Evolutionary conservation across 192 early-diverging fungal genomes (phyloP).

Genomic region (Chytriomyces confervae): DNA sequence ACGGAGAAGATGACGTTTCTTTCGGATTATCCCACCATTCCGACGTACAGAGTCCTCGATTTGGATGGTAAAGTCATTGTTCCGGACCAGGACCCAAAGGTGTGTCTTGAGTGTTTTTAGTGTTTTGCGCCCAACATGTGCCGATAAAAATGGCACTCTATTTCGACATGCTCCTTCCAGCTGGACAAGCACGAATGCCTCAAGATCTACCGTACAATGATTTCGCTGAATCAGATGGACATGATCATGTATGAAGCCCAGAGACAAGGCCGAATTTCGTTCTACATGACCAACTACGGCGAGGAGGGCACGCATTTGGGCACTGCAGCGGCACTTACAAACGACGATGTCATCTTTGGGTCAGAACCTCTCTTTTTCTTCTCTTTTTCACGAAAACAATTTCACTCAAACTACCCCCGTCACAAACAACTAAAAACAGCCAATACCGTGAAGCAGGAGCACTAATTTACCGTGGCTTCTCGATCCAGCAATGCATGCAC

Average conservation of each 20-base stretch:
- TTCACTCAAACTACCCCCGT: not conserved
- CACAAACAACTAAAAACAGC: not conserved
- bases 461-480: conserved; percentile 93
- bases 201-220: conserved; percentile 90
- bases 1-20: conserved; percentile 54
- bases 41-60: conserved; percentile 95
- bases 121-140: not conserved
- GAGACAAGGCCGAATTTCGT: conserved; percentile 96
- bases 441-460: conserved; percentile 97
- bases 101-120: conserved; percentile 27
- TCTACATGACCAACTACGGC: conserved; percentile 99
- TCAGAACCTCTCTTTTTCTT: conserved; percentile 33
- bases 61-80: conserved; percentile 81
- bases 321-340: conserved; percentile 83
- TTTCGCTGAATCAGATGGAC: conserved; percentile 91
- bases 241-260: conserved; percentile 98
- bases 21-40: conserved; percentile 61
- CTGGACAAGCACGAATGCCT: conserved; percentile 77
- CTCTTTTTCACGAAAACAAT: not conserved
- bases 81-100: conserved; percentile 68
- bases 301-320: conserved; percentile 95
- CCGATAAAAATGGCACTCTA: not conserved
- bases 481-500: conserved; percentile 93
- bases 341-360: conserved; percentile 91
- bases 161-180: conserved; percentile 40